Percentiles rank a stretch among this genome's conserved stretches.
These are phyloP conservation scores for Aureobasidium sp. DNA, from an alignment of 2,329 filamentous ascomycete species.

Conservation along the genomic window DNA sequence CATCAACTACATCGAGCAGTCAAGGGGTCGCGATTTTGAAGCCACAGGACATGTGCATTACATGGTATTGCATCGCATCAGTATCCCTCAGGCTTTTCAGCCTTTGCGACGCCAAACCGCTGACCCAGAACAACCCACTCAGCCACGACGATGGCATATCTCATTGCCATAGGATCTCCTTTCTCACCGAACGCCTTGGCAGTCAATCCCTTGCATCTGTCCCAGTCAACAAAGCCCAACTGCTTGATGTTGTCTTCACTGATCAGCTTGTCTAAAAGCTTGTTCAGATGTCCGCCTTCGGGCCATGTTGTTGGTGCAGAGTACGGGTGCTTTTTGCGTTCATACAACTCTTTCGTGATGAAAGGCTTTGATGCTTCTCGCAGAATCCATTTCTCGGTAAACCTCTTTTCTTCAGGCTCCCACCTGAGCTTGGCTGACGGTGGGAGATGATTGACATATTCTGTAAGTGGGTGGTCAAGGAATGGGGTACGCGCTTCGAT, in stretches of 20 bases:
- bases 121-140: conserved; percentile 40
- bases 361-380: conserved; percentile 45
- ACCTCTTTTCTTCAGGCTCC: conserved; percentile 21
- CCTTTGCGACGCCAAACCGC: conserved; percentile 37
- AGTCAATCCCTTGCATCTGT: conserved; percentile 27
- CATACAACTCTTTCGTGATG: conserved; percentile 47
- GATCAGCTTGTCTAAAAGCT: conserved; percentile 26
- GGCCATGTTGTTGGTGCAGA: conserved; percentile 39
- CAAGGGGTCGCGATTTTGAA: not conserved
- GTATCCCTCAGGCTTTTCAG: conserved; percentile 17
- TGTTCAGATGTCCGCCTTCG: conserved; percentile 38
- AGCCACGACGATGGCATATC: conserved; percentile 33
- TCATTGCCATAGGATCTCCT: conserved; percentile 28
- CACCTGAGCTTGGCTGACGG: conserved; percentile 33
- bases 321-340: conserved; percentile 44
- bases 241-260: conserved; percentile 22
- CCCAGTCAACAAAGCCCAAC: conserved; percentile 26
- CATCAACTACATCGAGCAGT: not conserved
- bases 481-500: conserved; percentile 36
- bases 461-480: conserved; percentile 34
- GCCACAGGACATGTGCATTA: not conserved
- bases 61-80: not conserved
- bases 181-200: conserved; percentile 33
- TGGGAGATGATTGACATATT: conserved; percentile 34
- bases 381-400: conserved; percentile 44